These are phyloP conservation scores for Macrocybe gigantea DNA, from an alignment of 768 basidiomycete species.

Conservation along the genomic window DNA sequence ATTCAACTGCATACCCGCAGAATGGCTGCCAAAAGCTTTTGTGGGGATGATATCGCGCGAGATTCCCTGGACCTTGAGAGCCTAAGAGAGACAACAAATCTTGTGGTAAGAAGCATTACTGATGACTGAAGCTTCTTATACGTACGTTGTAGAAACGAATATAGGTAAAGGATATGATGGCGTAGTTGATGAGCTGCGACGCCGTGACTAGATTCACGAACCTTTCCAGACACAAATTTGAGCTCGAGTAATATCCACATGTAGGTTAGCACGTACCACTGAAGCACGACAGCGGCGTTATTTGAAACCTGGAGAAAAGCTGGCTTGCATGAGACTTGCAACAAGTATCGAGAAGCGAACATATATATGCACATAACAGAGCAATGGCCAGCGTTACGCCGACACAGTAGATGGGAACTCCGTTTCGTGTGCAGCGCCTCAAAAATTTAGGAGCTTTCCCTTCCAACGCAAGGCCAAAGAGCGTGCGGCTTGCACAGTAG, in stretches of 20 bases:
- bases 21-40: constrained; percentile 46
- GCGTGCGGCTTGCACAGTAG: constrained; percentile 50
- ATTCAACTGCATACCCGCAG: constrained; percentile 29
- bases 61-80: constrained; percentile 38
- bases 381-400: constrained; percentile 33
- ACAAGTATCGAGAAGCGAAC: background rate
- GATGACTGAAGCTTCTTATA: background rate
- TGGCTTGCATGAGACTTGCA: constrained; percentile 7
- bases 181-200: constrained; percentile 42
- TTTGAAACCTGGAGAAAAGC: constrained; percentile 47
- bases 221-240: constrained; percentile 16
- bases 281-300: constrained; percentile 38
- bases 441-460: constrained; percentile 53
- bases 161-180: constrained; percentile 42
- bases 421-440: constrained; percentile 43
- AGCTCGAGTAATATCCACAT: background rate
- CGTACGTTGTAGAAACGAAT: constrained; percentile 40
- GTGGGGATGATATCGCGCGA: constrained; percentile 38
- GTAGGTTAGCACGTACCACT: constrained; percentile 26
- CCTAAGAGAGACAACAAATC: constrained; percentile 19
- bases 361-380: constrained; percentile 23
- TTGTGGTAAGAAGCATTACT: background rate
- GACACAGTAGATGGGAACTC: constrained; percentile 56
- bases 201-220: constrained; percentile 45
- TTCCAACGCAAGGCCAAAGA: constrained; percentile 53